Evolutionary conservation across 192 early-diverging fungal species (phyloP), one percentile per base, ranked within the genome.

Genomic region (Coemansia sp.): DNA sequence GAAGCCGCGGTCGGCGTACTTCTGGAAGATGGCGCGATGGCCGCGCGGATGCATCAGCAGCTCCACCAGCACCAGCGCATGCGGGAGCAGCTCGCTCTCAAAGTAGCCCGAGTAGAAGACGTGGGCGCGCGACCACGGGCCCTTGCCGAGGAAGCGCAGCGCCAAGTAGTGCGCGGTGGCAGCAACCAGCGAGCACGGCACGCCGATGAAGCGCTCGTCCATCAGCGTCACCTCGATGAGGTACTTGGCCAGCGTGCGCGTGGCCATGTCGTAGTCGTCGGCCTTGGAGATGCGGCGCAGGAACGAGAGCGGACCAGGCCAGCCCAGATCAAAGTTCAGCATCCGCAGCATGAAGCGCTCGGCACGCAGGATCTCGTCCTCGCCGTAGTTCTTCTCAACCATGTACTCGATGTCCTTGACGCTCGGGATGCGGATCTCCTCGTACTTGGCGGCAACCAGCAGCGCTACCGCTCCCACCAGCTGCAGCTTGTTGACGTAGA

Each of bases 31-130:
- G 0, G 75, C 61, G 2, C 65, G 75, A 54, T 83, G 77, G n/a
- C 63, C 65, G 19, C 54, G 49, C 0, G 86, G 86, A 10, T 83
- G 54, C 70, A 76, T 66, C 58, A 87, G 57, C 68, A 76, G 84
- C 58, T 86, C 76, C 7, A 91, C 12, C 55, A 91, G 84, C 9
- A 89, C 66, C 5, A 72, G 60, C 11, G 74, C 79, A 0, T 63
- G 60, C 9, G 71, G 71, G 14, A 75, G 16, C 14, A 95, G 67
- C 67, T 86, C 85, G 14, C 68, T 68, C 65, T 90, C 89, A 43
- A 81, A 74, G 82, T 93, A 95, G 5, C 91, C 91, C 37, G 91
- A 85, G 68, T 87, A 89, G 62, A 85, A 81, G 11, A 71, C 79
- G 37, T 92, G 86, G 42, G 86, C 85, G 1, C 61, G 70, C 40